phyloP scores from a whole-genome alignment of 2,329 filamentous ascomycete species.

The Verticillium isaacii region DNA sequence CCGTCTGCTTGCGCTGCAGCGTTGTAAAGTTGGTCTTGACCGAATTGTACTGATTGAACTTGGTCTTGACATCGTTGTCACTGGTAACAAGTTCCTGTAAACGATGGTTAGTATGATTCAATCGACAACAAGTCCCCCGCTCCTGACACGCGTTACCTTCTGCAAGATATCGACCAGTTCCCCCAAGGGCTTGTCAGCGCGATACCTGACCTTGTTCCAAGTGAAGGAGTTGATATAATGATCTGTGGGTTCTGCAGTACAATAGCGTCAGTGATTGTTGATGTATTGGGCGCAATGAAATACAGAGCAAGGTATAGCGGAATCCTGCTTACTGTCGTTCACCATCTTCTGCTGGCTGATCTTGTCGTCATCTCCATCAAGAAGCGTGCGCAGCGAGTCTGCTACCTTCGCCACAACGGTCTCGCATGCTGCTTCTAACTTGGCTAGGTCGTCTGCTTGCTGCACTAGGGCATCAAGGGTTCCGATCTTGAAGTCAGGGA shows the following conservation, averaged over 20 bases:
- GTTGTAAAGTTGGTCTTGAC: slow-evolving; percentile 80
- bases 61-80: slow-evolving; percentile 92
- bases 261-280: not conserved
- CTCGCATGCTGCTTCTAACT: slow-evolving; percentile 77
- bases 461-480: slow-evolving; percentile 92
- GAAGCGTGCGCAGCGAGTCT: slow-evolving; percentile 75
- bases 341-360: slow-evolving; percentile 84
- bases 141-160: slow-evolving; percentile 53
- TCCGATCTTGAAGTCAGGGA: slow-evolving; percentile 96
- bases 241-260: slow-evolving; percentile 78
- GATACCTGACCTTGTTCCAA: slow-evolving; percentile 98
- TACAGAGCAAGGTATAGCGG: not conserved
- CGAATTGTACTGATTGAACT: slow-evolving; percentile 90
- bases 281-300: not conserved
- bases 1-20: slow-evolving; percentile 86
- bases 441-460: slow-evolving; percentile 90
- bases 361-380: slow-evolving; percentile 81
- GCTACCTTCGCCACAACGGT: slow-evolving; percentile 82
- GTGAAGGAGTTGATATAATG: slow-evolving; percentile 84
- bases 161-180: slow-evolving; percentile 85
- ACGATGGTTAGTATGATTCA: not conserved
- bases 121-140: not conserved
- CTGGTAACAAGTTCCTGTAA: slow-evolving; percentile 78
- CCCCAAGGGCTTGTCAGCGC: slow-evolving; percentile 81
- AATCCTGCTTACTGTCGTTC: slow-evolving; percentile 70